These are phyloP conservation scores for Aechmea fasciata DNA, from an alignment of 176 grass and related monocot species.

Conservation along the genomic window DNA sequence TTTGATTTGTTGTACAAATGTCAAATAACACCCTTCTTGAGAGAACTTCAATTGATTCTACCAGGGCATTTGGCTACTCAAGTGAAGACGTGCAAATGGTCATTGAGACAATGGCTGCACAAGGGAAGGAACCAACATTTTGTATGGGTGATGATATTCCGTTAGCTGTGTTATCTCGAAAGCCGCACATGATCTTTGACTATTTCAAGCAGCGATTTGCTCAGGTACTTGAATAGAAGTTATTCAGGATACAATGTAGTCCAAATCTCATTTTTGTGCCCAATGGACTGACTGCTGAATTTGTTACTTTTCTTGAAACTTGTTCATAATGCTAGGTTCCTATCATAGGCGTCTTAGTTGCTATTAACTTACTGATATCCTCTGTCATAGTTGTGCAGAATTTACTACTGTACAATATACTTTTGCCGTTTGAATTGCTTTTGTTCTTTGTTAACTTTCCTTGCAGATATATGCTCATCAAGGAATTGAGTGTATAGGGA, in stretches of 20 bases:
- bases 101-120: slow-evolving; percentile 98
- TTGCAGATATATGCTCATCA: no score
- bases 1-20: background rate
- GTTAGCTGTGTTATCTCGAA: slow-evolving; percentile 82
- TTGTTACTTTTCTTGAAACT: background rate
- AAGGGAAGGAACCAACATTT: slow-evolving; percentile 99
- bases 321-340: background rate
- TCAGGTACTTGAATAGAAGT: slow-evolving; percentile 48
- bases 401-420: no score
- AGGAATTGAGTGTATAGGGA: no score
- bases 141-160: slow-evolving; percentile 99
- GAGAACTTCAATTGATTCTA: slow-evolving; percentile 20
- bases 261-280: background rate
- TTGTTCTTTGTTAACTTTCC: no score
- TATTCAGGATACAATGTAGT: background rate
- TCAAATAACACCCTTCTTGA: slow-evolving; percentile 13
- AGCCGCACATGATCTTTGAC: slow-evolving; percentile 80
- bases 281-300: background rate
- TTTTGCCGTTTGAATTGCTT: no score
- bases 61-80: slow-evolving; percentile 97
- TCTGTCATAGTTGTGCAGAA: no score
- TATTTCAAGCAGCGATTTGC: slow-evolving; percentile 99
- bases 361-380: background rate
- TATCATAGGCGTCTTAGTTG: background rate
- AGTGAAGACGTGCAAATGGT: slow-evolving; percentile 99